Evolutionary conservation across 495 filamentous ascomycete species (phyloP).

Genomic region (Neurospora terricola): DNA sequence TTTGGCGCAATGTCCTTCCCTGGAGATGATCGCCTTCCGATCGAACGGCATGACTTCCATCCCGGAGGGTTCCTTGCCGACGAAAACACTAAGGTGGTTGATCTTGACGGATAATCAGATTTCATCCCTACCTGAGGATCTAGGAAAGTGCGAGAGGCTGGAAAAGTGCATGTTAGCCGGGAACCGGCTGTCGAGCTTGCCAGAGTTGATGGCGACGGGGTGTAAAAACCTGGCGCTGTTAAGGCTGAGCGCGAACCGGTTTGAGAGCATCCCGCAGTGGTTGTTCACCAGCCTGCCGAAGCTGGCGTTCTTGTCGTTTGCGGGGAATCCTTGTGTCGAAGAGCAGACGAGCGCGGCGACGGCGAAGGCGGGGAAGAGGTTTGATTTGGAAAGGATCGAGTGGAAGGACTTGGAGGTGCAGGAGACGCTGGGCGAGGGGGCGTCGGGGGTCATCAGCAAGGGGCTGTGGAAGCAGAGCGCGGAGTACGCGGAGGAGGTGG

Average conservation of each 20-base stretch:
- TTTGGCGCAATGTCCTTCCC: conserved; percentile 27
- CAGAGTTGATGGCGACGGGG: conserved; percentile 23
- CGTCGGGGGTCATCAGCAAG: conserved; percentile 30
- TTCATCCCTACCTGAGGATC: conserved; percentile 23
- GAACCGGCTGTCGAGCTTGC: conserved; percentile 26
- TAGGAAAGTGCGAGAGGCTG: conserved; percentile 28
- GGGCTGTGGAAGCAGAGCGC: conserved; percentile 22
- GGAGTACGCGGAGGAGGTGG: conserved; percentile 26
- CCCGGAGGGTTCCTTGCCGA: conserved; percentile 32
- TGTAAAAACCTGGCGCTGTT: conserved; percentile 33
- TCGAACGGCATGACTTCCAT: conserved; percentile 32
- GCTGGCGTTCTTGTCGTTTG: conserved; percentile 37
- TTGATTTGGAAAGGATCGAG: conserved; percentile 23
- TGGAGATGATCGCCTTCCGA: conserved; percentile 39
- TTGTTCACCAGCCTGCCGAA: conserved; percentile 29
- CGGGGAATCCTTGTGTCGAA: conserved; percentile 32
- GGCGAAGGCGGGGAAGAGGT: conserved; percentile 3
- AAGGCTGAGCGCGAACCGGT: conserved; percentile 30
- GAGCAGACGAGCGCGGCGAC: conserved; percentile 7
- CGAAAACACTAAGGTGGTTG: conserved; percentile 27
- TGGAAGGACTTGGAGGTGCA: conserved; percentile 29
- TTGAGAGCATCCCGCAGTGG: conserved; percentile 28
- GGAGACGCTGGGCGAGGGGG: conserved; percentile 23
- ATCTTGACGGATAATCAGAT: conserved; percentile 36
- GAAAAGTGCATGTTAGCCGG: conserved; percentile 37